phyloP scores from a whole-genome alignment of 805 yeast genomes.

The Danielia oregonensis region DNA sequence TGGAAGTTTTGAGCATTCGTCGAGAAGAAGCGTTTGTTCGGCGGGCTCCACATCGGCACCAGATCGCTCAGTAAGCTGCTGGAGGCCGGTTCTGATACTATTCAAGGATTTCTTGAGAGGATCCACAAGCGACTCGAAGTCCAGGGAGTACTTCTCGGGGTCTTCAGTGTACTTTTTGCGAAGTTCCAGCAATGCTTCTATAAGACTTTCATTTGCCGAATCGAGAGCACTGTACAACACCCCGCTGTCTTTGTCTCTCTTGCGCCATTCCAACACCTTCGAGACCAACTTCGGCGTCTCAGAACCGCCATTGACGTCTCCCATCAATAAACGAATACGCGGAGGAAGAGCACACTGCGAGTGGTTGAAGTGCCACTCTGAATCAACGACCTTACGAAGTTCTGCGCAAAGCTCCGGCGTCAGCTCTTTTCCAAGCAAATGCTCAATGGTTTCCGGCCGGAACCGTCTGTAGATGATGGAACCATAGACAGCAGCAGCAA shows the following conservation, averaged over 20 bases:
- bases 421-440: slow-evolving; percentile 27
- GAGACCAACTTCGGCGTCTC: slow-evolving; percentile 90
- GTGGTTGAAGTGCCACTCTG: slow-evolving; percentile 61
- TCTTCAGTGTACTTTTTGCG: slow-evolving; percentile 22
- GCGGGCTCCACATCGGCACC: slow-evolving; percentile 89
- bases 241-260: slow-evolving; percentile 45
- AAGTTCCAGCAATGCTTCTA: slow-evolving; percentile 44
- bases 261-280: slow-evolving; percentile 69
- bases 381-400: slow-evolving; percentile 36
- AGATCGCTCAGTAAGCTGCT: slow-evolving; percentile 56
- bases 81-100: slow-evolving; percentile 55
- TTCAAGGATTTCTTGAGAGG: slow-evolving; percentile 38
- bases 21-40: slow-evolving; percentile 66
- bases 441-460: slow-evolving; percentile 47
- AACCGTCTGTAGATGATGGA: slow-evolving; percentile 81
- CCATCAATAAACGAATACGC: slow-evolving; percentile 74
- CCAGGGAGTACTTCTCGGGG: slow-evolving; percentile 1
- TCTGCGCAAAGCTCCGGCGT: slow-evolving; percentile 8
- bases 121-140: slow-evolving; percentile 22
- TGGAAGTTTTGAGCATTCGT: slow-evolving; percentile 42
- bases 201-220: slow-evolving; percentile 53
- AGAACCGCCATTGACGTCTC: slow-evolving; percentile 89
- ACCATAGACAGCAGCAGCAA: slow-evolving; percentile 92
- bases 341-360: slow-evolving; percentile 62
- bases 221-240: slow-evolving; percentile 55